Conservation (phyloP, 805 yeast species). For the Metschnikowia corniflorae region DNA sequence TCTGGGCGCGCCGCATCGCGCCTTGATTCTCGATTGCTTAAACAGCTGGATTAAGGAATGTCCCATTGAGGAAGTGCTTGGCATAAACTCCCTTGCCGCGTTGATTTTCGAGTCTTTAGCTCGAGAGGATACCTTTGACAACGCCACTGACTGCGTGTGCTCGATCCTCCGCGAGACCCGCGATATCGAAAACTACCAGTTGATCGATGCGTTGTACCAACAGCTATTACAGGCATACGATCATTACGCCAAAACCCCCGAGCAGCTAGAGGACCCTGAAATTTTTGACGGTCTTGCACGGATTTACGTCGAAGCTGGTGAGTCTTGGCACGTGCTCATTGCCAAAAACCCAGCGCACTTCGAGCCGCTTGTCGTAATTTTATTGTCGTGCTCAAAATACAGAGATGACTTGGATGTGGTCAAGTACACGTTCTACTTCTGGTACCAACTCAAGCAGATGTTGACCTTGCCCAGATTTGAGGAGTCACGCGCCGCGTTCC, state of each 20-base stretch:
- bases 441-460: conserved; percentile 79
- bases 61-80: conserved; percentile 65
- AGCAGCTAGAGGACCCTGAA: conserved; percentile 56
- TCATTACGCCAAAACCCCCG: conserved; percentile 25
- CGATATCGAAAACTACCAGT: conserved; percentile 61
- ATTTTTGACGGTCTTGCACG: conserved; percentile 67
- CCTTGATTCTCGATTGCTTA: conserved; percentile 66
- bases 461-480: conserved; percentile 57
- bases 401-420: conserved; percentile 86
- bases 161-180: conserved; percentile 78
- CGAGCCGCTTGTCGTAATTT: conserved; percentile 66
- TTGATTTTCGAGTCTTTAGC: conserved; percentile 61
- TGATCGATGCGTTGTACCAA: conserved; percentile 64
- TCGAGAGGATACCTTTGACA: conserved; percentile 70
- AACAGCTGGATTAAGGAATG: conserved; percentile 91
- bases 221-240: conserved; percentile 63
- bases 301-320: conserved; percentile 88
- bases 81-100: conserved; percentile 59
- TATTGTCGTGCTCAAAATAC: conserved; percentile 66
- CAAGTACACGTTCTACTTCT: conserved; percentile 86
- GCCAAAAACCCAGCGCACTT: conserved; percentile 69
- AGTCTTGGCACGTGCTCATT: conserved; percentile 87
- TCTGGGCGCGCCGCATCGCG: conserved; percentile 16
- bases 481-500: conserved; percentile 47
- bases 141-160: conserved; percentile 82